These are phyloP conservation scores for Ophiostoma himal-ulmi DNA, from an alignment of 2,329 filamentous ascomycete species.

Conservation along the genomic window DNA sequence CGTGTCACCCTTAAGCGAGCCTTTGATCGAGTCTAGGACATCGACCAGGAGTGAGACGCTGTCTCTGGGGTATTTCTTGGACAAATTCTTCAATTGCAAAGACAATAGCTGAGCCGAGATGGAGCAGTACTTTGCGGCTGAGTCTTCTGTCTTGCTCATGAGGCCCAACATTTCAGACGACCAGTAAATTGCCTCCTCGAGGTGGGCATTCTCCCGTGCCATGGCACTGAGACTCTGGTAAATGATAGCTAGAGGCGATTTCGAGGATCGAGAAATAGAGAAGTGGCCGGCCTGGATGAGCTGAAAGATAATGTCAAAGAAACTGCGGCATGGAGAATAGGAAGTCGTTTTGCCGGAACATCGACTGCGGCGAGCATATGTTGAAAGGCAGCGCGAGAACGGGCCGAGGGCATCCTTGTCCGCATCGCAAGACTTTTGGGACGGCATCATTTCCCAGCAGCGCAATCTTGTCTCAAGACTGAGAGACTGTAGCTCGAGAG, in stretches of 20 bases:
- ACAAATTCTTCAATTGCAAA: constrained; percentile 45
- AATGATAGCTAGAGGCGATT: constrained; percentile 42
- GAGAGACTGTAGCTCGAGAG: constrained; percentile 58
- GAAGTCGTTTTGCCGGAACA: constrained; percentile 31
- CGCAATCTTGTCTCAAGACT: constrained; percentile 56
- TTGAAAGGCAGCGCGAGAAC: constrained; percentile 55
- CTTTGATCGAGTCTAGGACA: constrained; percentile 52
- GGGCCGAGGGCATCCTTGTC: constrained; percentile 62
- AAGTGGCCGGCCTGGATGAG: constrained; percentile 32
- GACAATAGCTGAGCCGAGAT: constrained; percentile 51
- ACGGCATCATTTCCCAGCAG: constrained; percentile 58
- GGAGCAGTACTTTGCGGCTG: constrained; percentile 46
- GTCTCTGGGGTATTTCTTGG: constrained; percentile 35
- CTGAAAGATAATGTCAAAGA: constrained; percentile 36
- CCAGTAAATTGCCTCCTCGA: constrained; percentile 52
- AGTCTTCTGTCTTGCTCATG: constrained; percentile 38
- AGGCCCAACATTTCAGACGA: constrained; percentile 41
- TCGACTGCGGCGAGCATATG: constrained; percentile 52
- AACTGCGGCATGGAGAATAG: constrained; percentile 38
- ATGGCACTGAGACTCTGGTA: constrained; percentile 46
- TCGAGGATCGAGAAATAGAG: constrained; percentile 35
- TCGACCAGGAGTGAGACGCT: constrained; percentile 40
- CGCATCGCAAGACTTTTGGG: constrained; percentile 48
- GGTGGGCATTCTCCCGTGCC: constrained; percentile 44
- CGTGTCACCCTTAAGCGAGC: constrained; percentile 53